phyloP scores from a whole-genome alignment of 176 grass and related monocot species.

The Chrysopogon serrulatus region DNA sequence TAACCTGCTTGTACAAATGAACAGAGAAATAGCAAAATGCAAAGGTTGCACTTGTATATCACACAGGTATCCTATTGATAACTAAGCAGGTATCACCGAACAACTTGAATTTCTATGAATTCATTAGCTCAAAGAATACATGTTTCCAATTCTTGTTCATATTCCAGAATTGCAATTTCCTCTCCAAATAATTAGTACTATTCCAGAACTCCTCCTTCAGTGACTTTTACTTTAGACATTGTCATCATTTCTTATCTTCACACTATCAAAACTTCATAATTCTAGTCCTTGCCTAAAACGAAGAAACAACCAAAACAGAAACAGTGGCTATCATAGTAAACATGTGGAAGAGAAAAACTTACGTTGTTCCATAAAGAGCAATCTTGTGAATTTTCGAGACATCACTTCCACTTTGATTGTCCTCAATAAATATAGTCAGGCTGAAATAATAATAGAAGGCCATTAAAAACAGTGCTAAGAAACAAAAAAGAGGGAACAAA shows the following conservation, averaged over 20 bases:
- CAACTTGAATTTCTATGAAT: not conserved
- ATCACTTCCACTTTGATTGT: slow-evolving; percentile 86
- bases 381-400: slow-evolving; percentile 94
- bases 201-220: not conserved
- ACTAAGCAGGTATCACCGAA: not conserved
- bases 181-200: not conserved
- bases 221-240: slow-evolving; percentile 8
- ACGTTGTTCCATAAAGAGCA: slow-evolving; percentile 80
- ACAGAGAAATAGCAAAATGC: not conserved
- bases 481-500: not conserved
- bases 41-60: not conserved
- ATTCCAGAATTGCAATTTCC: not conserved
- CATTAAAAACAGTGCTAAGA: slow-evolving; percentile 12
- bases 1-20: not conserved
- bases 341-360: slow-evolving; percentile 25
- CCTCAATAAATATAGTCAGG: slow-evolving; percentile 95
- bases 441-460: slow-evolving; percentile 35
- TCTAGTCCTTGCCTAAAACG: not conserved
- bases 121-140: not conserved
- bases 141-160: not conserved
- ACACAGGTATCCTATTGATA: not conserved
- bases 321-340: not conserved
- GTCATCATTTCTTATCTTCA: not conserved
- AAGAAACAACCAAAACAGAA: not conserved
- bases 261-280: not conserved